Evolutionary conservation across 2,329 filamentous ascomycete species (phyloP).

Genomic region (Huntiella omanensis): DNA sequence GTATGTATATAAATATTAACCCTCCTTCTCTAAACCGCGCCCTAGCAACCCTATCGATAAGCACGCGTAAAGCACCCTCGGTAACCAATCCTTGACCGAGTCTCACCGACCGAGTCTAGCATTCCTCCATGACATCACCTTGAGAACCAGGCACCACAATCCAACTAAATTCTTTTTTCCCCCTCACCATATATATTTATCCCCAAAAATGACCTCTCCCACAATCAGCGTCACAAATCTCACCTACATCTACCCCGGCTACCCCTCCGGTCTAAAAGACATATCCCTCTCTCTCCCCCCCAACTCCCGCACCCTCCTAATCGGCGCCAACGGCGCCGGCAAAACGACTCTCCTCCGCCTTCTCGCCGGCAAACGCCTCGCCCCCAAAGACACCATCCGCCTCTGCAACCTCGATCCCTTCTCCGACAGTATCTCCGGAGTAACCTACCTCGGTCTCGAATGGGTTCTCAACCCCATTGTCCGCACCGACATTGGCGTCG

Average conservation of each 20-base stretch:
- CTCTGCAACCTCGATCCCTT: constrained; percentile 83
- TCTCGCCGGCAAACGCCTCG: constrained; percentile 84
- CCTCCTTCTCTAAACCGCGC: neutral
- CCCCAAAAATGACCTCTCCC: constrained; percentile 22
- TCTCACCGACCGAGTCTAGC: too few relatives aligned
- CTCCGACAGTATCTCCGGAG: constrained; percentile 72
- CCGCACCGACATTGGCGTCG: constrained; percentile 81
- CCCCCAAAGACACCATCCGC: constrained; percentile 53
- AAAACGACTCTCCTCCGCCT: constrained; percentile 94
- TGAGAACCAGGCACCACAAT: too few relatives aligned
- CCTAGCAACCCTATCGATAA: neutral
- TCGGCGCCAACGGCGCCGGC: constrained; percentile 91
- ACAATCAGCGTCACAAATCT: constrained; percentile 58
- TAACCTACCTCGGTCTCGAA: constrained; percentile 92
- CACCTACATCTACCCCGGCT: constrained; percentile 78
- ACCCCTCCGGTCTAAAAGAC: constrained; percentile 56
- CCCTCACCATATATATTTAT: constrained; percentile 1
- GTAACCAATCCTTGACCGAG: neutral
- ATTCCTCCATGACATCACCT: constrained; percentile 12
- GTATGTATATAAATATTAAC: neutral
- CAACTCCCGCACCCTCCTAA: constrained; percentile 71
- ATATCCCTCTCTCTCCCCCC: constrained; percentile 61
- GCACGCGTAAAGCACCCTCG: constrained; percentile 4
- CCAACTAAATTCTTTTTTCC: neutral
- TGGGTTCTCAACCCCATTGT: constrained; percentile 98